These are phyloP conservation scores for Rubia balearica DNA, from an alignment of 305 asterid species.

Conservation along the genomic window DNA sequence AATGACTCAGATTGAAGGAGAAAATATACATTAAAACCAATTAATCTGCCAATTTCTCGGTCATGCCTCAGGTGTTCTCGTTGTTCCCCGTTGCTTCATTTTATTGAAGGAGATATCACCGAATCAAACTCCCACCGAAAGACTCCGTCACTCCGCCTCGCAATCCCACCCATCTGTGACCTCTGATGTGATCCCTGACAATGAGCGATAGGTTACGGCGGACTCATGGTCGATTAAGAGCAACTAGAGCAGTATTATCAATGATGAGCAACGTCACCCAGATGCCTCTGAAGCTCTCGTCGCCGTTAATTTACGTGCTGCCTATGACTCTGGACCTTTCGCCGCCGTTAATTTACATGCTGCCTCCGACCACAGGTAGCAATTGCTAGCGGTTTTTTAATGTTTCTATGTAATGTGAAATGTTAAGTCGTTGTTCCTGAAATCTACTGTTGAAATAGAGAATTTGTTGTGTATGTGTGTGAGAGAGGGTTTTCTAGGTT, in stretches of 20 bases:
- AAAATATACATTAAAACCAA: too few species aligned
- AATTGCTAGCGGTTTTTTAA: neutral
- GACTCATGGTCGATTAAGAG: slow-evolving; percentile 99
- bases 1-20: too few species aligned
- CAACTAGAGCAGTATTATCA: slow-evolving; percentile 96
- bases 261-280: slow-evolving; percentile 95
- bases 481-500: neutral
- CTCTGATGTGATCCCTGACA: slow-evolving; percentile 84
- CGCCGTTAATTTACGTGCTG: slow-evolving; percentile 50
- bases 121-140: slow-evolving; percentile 68
- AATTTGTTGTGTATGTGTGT: neutral
- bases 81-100: too few species aligned
- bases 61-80: too few species aligned
- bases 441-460: neutral
- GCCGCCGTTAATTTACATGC: too few species aligned
- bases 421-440: neutral
- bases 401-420: neutral
- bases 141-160: slow-evolving; percentile 48
- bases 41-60: too few species aligned
- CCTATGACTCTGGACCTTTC: too few species aligned
- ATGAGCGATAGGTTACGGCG: slow-evolving; percentile 91
- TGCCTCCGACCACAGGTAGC: slow-evolving; percentile 80
- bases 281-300: slow-evolving; percentile 96
- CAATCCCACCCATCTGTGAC: slow-evolving; percentile 50
- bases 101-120: too few species aligned